These are phyloP conservation scores for Saraca asoca DNA, from an alignment of 331 rosid species.

Conservation along the genomic window DNA sequence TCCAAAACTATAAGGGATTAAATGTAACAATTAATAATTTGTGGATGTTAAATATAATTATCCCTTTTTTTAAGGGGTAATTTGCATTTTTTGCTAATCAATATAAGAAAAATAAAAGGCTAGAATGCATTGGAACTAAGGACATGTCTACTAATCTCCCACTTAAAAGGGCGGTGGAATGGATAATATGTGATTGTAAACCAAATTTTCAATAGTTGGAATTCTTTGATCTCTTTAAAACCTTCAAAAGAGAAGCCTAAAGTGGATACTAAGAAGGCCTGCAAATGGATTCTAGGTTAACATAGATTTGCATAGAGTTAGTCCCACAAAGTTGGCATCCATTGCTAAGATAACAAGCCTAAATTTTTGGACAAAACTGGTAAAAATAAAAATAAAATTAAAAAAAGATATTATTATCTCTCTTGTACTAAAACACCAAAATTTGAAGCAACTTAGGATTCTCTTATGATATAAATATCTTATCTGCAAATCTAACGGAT, in stretches of 20 bases:
- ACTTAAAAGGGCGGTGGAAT: neutral
- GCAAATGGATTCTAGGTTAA: neutral
- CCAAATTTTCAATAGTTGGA: slow-evolving; percentile 20
- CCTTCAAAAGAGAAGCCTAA: neutral
- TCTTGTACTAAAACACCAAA: neutral
- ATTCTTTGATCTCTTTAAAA: neutral
- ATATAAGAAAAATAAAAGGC: neutral
- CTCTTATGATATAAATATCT: slow-evolving; percentile 34
- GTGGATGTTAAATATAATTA: no score
- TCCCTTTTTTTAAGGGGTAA: no score
- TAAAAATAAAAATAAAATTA: no score
- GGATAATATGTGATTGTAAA: neutral
- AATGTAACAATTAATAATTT: no score
- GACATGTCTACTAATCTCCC: no score
- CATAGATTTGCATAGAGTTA: slow-evolving; percentile 16
- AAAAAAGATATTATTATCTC: neutral
- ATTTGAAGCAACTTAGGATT: slow-evolving; percentile 31
- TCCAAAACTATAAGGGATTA: no score
- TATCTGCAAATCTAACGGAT: neutral
- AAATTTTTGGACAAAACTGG: slow-evolving; percentile 3
- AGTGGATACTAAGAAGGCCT: neutral
- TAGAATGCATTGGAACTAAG: neutral
- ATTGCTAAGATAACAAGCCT: slow-evolving; percentile 1
- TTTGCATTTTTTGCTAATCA: no score
- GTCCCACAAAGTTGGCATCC: slow-evolving; percentile 32